phyloP scores from a whole-genome alignment of 2,329 filamentous ascomycete genomes.

The Aspergillus sp. region DNA sequence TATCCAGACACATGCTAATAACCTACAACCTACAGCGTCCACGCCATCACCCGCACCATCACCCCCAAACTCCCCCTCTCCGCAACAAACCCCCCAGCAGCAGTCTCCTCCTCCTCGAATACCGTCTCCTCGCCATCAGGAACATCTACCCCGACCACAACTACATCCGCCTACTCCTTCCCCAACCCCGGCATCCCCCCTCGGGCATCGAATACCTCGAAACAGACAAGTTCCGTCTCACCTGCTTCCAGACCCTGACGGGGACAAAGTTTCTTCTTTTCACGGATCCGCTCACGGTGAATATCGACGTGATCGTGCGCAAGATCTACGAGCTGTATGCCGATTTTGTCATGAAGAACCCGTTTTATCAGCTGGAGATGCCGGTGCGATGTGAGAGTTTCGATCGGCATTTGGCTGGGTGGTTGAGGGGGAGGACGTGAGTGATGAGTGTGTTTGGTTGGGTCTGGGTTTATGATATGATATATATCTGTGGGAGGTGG shows the following conservation, averaged over 20 bases:
- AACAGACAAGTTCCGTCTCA: constrained; percentile 87
- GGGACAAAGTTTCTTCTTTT: constrained; percentile 95
- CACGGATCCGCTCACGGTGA: constrained; percentile 79
- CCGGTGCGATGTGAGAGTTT: constrained; percentile 93
- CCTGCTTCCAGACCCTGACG: constrained; percentile 92
- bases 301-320: constrained; percentile 76
- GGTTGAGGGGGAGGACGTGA: constrained; percentile 61
- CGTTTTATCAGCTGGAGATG: constrained; percentile 98
- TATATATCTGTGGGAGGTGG: not conserved
- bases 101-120: constrained; percentile 19
- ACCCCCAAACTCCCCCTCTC: constrained; percentile 37
- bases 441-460: not conserved
- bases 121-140: constrained; percentile 11
- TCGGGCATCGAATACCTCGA: constrained; percentile 88
- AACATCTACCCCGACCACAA: constrained; percentile 9
- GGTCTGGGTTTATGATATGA: constrained; percentile 3
- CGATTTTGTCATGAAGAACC: constrained; percentile 99
- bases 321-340: constrained; percentile 92
- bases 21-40: constrained; percentile 43
- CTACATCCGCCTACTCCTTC: constrained; percentile 21
- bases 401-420: constrained; percentile 77
- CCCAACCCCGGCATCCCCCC: constrained; percentile 28
- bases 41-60: constrained; percentile 58
- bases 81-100: constrained; percentile 27
- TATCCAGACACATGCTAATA: constrained; percentile 1